phyloP scores from a whole-genome alignment of 2,329 filamentous ascomycete species.

The Helicocarpus griseus region DNA sequence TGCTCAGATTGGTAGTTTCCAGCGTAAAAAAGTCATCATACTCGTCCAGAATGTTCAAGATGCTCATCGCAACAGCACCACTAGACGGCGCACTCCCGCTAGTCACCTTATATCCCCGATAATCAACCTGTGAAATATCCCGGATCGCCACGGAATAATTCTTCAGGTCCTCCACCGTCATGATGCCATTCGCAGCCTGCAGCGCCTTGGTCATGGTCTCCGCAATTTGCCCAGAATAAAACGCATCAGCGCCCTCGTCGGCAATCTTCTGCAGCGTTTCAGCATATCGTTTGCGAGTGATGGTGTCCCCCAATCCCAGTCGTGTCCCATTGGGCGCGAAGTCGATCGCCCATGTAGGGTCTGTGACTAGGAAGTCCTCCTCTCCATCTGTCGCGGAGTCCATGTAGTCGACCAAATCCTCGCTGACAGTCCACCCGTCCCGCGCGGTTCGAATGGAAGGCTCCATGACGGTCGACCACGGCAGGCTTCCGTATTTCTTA shows the following conservation, averaged over 20 bases:
- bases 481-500: slow-evolving; percentile 46
- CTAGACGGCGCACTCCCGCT: slow-evolving; percentile 61
- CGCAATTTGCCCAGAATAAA: slow-evolving; percentile 65
- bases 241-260: slow-evolving; percentile 58
- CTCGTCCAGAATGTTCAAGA: slow-evolving; percentile 74
- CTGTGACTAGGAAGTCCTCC: slow-evolving; percentile 60
- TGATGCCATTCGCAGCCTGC: slow-evolving; percentile 63
- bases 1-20: slow-evolving; percentile 54
- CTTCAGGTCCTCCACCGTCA: slow-evolving; percentile 69
- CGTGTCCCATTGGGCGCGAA: slow-evolving; percentile 77
- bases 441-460: slow-evolving; percentile 67
- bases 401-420: slow-evolving; percentile 70
- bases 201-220: slow-evolving; percentile 62
- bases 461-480: slow-evolving; percentile 62
- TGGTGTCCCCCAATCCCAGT: slow-evolving; percentile 61
- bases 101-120: slow-evolving; percentile 61
- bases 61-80: slow-evolving; percentile 63
- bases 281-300: slow-evolving; percentile 74
- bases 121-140: slow-evolving; percentile 53
- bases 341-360: slow-evolving; percentile 74
- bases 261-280: slow-evolving; percentile 71
- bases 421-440: slow-evolving; percentile 61
- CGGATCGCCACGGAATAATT: slow-evolving; percentile 62
- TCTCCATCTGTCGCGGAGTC: slow-evolving; percentile 37
- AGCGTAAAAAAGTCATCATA: slow-evolving; percentile 55